Evolutionary conservation across 2,329 filamentous ascomycete species (phyloP), one percentile per base, ranked within the genome.

Genomic region (Arthrobotrys sinensis): DNA sequence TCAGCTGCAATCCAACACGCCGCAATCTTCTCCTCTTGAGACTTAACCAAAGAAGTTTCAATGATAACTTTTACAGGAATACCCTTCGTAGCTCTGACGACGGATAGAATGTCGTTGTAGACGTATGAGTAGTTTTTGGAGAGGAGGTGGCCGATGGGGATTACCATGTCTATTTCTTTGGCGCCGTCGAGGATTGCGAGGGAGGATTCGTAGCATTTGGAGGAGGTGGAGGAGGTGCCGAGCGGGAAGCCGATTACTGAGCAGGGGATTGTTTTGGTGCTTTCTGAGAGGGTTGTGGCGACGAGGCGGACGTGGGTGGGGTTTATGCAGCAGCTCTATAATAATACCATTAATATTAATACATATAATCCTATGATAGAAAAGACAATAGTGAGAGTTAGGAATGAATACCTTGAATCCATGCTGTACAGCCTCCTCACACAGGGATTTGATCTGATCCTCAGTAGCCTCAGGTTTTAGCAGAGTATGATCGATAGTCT

Each of bases 31-130:
- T 82, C 80, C 66, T 80, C 78, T n/a, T 63, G 45, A 2, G 21
- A 19, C 10, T 79, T 80, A 14, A 82, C 68, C 36, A 82, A 69
- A 11, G 69, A 79, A 11, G 81, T 82, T 73, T 82, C 81, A 32
- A 82, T 80, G 55, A 82, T 82, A 7, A 80, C 81, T 64, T 82
- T 82, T 43, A 82, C 81, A 28, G 78, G 80, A n/a, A 79, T 52
- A 45, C 52, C 40, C 46, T 79, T 78, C 16, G 80, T 77, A 8
- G 81, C 79, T 19, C 67, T 53, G 19, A 81, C 79, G 21, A 82
- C 80, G 1, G 80, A 66, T 19, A 60, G 24, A 24, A 82, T 79
- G 57, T 82, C 81, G 48, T 79, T 60, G 70, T 78, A 80, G 19
- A 82, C 70, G 43, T 64, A 64, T 6, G 65, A 32, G 72, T 82